Evolutionary conservation across 2,329 filamentous ascomycete genomes (phyloP).

Genomic region (Botrytis hyacinthi): DNA sequence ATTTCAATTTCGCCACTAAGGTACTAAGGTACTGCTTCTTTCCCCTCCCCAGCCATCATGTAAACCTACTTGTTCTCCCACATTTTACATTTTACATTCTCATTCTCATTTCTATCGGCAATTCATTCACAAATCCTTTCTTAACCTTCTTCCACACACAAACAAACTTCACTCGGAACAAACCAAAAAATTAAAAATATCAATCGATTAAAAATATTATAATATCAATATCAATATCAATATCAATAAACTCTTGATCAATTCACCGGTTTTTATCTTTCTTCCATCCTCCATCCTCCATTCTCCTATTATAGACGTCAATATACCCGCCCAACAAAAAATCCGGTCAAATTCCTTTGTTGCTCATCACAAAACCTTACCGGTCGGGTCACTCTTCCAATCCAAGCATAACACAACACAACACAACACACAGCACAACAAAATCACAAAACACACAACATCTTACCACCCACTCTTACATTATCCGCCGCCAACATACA

Average conservation of each 20-base stretch:
- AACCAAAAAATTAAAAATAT: background rate
- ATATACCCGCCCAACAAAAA: background rate
- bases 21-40: background rate
- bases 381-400: conserved; percentile 3
- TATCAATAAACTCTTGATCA: background rate
- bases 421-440: background rate
- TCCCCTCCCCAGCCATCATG: conserved; percentile 14
- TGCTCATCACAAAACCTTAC: conserved; percentile 16
- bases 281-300: background rate
- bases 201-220: background rate
- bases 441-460: background rate
- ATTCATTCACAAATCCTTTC: conserved; percentile 1
- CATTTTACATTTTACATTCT: background rate
- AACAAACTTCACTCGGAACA: background rate
- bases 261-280: background rate
- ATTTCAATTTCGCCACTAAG: conserved; percentile 10
- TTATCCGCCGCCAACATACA: conserved; percentile 24
- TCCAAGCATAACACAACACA: background rate
- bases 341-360: conserved; percentile 16
- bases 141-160: background rate
- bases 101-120: conserved; percentile 5
- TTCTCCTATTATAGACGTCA: background rate
- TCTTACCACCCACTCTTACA: background rate
- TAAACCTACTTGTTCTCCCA: conserved; percentile 18
- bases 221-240: background rate